Evolutionary conservation across 208 protist genomes (phyloP).

Genomic region (Acanthamoeba castellanii): DNA sequence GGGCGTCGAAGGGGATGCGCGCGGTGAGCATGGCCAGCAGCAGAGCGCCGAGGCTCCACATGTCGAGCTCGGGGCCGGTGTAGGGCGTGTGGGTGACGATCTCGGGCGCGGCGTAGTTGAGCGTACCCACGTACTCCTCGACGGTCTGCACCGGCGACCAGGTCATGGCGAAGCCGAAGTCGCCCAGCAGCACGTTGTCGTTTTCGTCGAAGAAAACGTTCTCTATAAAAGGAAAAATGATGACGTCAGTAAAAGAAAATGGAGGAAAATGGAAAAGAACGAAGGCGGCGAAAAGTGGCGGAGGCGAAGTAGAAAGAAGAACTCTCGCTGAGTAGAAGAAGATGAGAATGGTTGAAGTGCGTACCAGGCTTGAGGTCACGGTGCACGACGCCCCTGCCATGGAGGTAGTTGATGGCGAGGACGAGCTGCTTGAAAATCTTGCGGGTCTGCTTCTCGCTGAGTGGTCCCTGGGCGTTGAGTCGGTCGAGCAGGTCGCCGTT

Average conservation of each 20-base stretch:
- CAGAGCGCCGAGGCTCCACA: constrained; percentile 27
- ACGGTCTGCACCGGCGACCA: constrained; percentile 10
- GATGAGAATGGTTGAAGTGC: neutral
- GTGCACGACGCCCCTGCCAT: constrained; percentile 79
- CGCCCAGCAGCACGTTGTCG: constrained; percentile 56
- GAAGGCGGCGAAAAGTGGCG: neutral
- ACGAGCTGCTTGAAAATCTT: constrained; percentile 83
- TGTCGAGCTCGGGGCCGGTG: constrained; percentile 45
- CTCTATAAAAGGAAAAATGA: neutral
- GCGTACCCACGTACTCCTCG: constrained; percentile 29
- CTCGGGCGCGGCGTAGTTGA: constrained; percentile 57
- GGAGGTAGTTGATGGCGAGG: constrained; percentile 80
- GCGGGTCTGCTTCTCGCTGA: constrained; percentile 75
- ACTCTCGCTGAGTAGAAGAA: neutral
- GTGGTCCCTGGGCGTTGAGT: neutral
- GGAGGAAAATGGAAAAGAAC: neutral
- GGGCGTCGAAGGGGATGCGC: constrained; percentile 24
- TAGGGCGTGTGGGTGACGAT: constrained; percentile 35
- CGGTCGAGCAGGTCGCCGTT: constrained; percentile 36
- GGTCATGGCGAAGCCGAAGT: constrained; percentile 24
- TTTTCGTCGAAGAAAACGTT: constrained; percentile 59
- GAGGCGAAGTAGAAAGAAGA: neutral
- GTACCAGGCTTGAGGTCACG: constrained; percentile 80
- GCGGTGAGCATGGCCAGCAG: constrained; percentile 44
- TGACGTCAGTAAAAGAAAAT: neutral